Conservation (phyloP, 140 eudicot species). For the Bidens hawaiensis region DNA sequence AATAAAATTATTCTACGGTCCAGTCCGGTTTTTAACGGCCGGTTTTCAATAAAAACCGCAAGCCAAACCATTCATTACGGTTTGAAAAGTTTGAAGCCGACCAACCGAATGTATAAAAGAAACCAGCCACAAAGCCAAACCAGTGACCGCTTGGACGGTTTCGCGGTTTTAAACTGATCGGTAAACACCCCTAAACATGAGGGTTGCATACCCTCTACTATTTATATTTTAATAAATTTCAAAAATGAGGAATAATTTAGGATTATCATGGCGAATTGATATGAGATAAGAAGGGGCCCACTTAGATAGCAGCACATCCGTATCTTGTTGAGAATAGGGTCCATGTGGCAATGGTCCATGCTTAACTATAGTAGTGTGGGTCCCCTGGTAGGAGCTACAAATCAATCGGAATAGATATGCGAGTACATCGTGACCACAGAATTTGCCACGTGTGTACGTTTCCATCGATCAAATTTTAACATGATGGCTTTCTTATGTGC, state of each 20-base stretch:
- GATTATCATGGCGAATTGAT: constrained; percentile 7
- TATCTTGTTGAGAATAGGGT: constrained; percentile 6
- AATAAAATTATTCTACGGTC: too few relatives aligned
- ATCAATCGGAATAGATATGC: constrained; percentile 12
- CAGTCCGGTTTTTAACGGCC: too few relatives aligned
- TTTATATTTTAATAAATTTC: too few relatives aligned
- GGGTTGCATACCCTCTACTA: too few relatives aligned
- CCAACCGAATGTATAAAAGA: too few relatives aligned
- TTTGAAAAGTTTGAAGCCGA: too few relatives aligned
- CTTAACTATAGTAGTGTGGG: constrained; percentile 15
- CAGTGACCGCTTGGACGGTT: too few relatives aligned
- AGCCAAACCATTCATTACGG: too few relatives aligned
- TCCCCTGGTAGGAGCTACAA: constrained; percentile 3
- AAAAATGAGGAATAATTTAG: background rate
- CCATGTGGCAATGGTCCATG: constrained; percentile 33
- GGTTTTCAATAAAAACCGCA: too few relatives aligned
- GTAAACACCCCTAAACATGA: too few relatives aligned
- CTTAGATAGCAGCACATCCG: constrained; percentile 23
- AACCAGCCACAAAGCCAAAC: too few relatives aligned
- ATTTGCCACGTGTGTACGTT: constrained; percentile 18
- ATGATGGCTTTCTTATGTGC: background rate
- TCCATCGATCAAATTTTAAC: background rate
- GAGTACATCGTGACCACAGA: constrained; percentile 22
- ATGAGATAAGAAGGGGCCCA: constrained; percentile 29
- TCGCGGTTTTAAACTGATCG: too few relatives aligned